Evolutionary conservation across 495 filamentous ascomycete genomes (phyloP), one percentile per base, ranked within the genome.

Genomic region (Daldinia decipiens): DNA sequence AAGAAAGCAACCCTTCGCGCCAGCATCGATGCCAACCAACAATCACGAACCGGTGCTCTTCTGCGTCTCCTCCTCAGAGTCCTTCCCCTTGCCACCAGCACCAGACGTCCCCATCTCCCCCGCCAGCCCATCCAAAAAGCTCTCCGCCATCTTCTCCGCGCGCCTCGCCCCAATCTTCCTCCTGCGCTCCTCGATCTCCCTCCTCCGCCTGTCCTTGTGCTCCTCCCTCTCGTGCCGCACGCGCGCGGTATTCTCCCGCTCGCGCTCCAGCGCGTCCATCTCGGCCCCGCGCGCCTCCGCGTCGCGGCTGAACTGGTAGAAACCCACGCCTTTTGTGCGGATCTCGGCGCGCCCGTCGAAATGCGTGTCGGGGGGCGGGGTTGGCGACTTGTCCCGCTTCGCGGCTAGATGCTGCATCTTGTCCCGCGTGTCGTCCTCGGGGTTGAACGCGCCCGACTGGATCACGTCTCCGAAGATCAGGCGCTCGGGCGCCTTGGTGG

Each of bases 301-400:
- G 77, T 97, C 90, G 67, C 80, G 83, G 27, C 89, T 91, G 75
- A 99, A 98, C 34, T 86, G 85, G 77, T 94, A 98, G 77, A 97
- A 99, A 0, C 93, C 96, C 6, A 91, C 91, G 0, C 95, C 96
- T 75, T 94, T 95, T 40, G 88, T 92, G 56, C 95, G 82, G 32
- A 95, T 89, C 84, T 98, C 95, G 59, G 80, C 82, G 63, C 83
- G 86, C 0, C 93, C 92, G 80, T 97, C 90, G 79, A 97, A 99
- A 77, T 98, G 96, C 77, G 80, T 80, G 52, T 89, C 85, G 12
- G 88, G 87, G 21, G 93, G 93, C 59, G 93, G 93, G 53, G 93
- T 97, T 11, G 87, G 77, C 52, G 86, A 88, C 29, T 88, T 84
- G 77, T 97, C 94, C 19, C 93, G 83, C 72, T 90, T 90, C 62